Evolutionary conservation across 2,329 filamentous ascomycete species (phyloP), one percentile per base, ranked within the genome.

Genomic region (Beauveria sp.): DNA sequence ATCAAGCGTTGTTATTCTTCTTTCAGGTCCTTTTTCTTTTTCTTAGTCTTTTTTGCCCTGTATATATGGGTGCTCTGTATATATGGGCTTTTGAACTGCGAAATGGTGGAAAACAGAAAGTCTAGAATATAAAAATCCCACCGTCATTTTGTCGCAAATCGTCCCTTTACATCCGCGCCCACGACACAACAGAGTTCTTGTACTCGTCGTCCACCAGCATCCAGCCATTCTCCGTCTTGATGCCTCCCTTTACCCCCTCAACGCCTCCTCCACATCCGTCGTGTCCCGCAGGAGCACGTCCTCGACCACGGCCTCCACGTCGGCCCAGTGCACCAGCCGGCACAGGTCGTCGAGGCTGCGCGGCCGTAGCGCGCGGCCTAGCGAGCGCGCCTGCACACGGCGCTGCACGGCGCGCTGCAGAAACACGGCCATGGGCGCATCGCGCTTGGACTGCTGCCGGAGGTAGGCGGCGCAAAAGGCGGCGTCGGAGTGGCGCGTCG

Each of bases 391-490:
- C 24, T 63, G 65, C 47, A 70, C 46, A 5, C 67, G 70, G 45
- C 62, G 67, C 46, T 69, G 69, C 5, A 76, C 65, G 6, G 67
- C 64, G 16, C 65, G 69, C 59, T 75, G 74, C 14, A 76, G 67
- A 54, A 71, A 64, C 14, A 72, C 67, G 14, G 72, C 73, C 64
- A 76, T 67, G 43, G 56, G 54, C 8, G 70, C 65, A 49, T 76
- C 74, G 24, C 74, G 68, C 58, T 72, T 71, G 1, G 69, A 70
- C 60, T 76, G 74, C 59, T 75, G 72, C 58, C 65, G 69, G 55
- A 76, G 69, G 58, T 76, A 76, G 24, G 66, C 68, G 18, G 63
- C 63, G 28, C 67, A 66, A 55, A 75, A 76, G 10, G 63, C 60
- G 18, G 65, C 66, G 38, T 75, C 84, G n/a, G 63, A 40, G 46